Conservation (phyloP, 1,139 yeast species). For the Candida dubliniensis region DNA sequence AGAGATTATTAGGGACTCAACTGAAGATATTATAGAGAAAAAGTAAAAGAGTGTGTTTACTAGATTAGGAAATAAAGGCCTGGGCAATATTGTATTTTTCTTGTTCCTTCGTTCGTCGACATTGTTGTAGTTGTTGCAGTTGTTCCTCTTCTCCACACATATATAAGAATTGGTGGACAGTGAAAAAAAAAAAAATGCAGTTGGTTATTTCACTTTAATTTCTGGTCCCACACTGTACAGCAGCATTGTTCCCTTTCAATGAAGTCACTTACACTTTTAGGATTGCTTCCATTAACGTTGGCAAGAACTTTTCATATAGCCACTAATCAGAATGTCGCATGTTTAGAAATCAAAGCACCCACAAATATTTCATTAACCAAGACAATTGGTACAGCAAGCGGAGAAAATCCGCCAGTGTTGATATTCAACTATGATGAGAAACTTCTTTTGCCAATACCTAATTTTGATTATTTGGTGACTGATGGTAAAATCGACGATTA, state of each 20-base stretch:
- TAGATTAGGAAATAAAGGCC: background rate
- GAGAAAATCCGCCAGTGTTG: conserved; percentile 2
- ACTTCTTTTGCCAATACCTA: conserved; percentile 8
- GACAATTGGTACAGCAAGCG: conserved; percentile 4
- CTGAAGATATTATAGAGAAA: background rate
- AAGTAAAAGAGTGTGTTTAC: background rate
- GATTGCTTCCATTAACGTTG: conserved; percentile 1
- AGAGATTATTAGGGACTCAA: conserved; percentile 1
- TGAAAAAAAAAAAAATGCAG: background rate
- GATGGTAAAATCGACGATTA: conserved; percentile 12
- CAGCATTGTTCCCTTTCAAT: background rate
- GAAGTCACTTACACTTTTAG: background rate
- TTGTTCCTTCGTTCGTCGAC: background rate
- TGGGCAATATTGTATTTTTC: background rate
- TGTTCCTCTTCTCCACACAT: background rate
- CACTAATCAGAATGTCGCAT: conserved; percentile 5
- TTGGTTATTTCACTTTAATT: background rate
- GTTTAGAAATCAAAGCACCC: conserved; percentile 3
- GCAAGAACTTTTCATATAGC: conserved; percentile 5
- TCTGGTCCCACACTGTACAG: too few relatives aligned
- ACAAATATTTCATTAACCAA: background rate
- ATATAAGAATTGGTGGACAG: background rate
- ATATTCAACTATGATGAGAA: conserved; percentile 2
- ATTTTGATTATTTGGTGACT: conserved; percentile 11
- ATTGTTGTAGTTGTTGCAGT: too few relatives aligned